Evolutionary conservation across 2,329 filamentous ascomycete species (phyloP).

Genomic region (Mycocentrospora acerina): DNA sequence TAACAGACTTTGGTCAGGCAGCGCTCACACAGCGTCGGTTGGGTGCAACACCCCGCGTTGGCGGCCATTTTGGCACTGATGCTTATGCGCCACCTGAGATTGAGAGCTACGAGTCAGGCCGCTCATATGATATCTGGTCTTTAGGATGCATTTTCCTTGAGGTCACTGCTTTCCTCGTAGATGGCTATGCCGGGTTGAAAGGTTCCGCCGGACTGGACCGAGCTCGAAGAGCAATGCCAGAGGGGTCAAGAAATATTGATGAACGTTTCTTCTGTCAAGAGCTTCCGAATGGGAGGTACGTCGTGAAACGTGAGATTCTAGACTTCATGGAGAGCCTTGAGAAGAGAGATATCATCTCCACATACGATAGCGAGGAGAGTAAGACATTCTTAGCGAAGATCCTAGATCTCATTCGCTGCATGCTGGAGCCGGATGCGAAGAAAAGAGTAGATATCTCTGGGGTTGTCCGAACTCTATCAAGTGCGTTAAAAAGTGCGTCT

Average conservation of each 20-base stretch:
- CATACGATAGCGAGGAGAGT: not conserved
- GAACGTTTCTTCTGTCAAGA: constrained; percentile 4
- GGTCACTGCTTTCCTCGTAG: constrained; percentile 6
- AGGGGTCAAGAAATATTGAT: constrained; percentile 1
- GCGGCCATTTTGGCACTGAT: constrained; percentile 1
- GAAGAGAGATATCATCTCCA: not conserved
- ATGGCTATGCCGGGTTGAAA: constrained; percentile 5
- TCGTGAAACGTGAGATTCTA: constrained; percentile 4
- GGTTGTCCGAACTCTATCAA: constrained; percentile 3
- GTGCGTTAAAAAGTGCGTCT: constrained; percentile 1
- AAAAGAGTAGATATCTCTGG: constrained; percentile 6
- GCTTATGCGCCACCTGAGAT: constrained; percentile 10
- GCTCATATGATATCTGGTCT: constrained; percentile 11
- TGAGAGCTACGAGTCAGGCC: not conserved
- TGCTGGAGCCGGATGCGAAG: constrained; percentile 3
- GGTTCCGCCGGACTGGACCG: constrained; percentile 5
- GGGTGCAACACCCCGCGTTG: constrained; percentile 2
- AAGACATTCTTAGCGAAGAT: constrained; percentile 3
- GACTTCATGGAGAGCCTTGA: constrained; percentile 5
- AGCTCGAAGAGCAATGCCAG: constrained; percentile 1
- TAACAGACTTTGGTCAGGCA: constrained; percentile 13
- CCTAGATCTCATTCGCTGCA: constrained; percentile 1
- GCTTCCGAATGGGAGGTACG: not conserved
- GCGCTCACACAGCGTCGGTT: not conserved
- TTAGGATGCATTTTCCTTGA: constrained; percentile 11